Percentiles rank a stretch among this genome's conserved stretches.
Evolutionary conservation across 2,329 filamentous ascomycete genomes (phyloP).

Genomic region (Nothophoma quercina): DNA sequence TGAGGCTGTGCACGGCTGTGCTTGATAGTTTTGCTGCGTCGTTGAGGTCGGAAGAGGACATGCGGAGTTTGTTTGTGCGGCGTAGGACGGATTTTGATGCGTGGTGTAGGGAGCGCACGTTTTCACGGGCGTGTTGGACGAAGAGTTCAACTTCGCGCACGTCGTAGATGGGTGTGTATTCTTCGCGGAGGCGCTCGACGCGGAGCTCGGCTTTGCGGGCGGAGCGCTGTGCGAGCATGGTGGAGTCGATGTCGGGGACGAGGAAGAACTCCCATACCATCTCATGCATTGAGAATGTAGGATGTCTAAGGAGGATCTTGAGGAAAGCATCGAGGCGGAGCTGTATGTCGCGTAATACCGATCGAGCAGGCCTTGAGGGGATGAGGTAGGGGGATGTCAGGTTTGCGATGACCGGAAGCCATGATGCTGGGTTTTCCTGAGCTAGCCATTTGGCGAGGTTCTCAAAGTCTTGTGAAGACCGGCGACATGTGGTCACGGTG

Average conservation of each 20-base stretch:
- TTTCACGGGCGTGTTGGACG: slow-evolving; percentile 87
- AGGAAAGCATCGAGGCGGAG: slow-evolving; percentile 86
- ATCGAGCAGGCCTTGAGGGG: slow-evolving; percentile 86
- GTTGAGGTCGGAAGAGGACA: slow-evolving; percentile 70
- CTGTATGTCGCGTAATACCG: slow-evolving; percentile 87
- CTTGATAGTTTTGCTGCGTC: slow-evolving; percentile 68
- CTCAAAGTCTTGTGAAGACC: slow-evolving; percentile 89
- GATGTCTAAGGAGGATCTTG: slow-evolving; percentile 83
- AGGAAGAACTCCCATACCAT: slow-evolving; percentile 99
- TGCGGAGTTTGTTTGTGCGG: slow-evolving; percentile 75
- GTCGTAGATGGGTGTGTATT: slow-evolving; percentile 81
- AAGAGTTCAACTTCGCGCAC: slow-evolving; percentile 92
- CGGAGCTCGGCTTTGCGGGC: slow-evolving; percentile 84
- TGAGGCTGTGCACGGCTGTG: slow-evolving; percentile 60
- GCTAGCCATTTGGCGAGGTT: slow-evolving; percentile 83
- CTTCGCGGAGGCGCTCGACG: slow-evolving; percentile 84
- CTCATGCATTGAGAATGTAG: slow-evolving; percentile 94
- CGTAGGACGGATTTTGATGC: slow-evolving; percentile 84
- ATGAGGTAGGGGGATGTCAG: slow-evolving; percentile 91
- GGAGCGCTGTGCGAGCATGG: slow-evolving; percentile 89
- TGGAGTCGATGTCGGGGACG: slow-evolving; percentile 88
- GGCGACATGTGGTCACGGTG: slow-evolving; percentile 91
- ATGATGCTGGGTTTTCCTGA: slow-evolving; percentile 92
- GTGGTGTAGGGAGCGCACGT: slow-evolving; percentile 83
- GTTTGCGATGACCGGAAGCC: slow-evolving; percentile 81